Evolutionary conservation across 176 grass and related monocot species (phyloP), one percentile per base, ranked within the genome.

Genomic region (Poa pratensis): DNA sequence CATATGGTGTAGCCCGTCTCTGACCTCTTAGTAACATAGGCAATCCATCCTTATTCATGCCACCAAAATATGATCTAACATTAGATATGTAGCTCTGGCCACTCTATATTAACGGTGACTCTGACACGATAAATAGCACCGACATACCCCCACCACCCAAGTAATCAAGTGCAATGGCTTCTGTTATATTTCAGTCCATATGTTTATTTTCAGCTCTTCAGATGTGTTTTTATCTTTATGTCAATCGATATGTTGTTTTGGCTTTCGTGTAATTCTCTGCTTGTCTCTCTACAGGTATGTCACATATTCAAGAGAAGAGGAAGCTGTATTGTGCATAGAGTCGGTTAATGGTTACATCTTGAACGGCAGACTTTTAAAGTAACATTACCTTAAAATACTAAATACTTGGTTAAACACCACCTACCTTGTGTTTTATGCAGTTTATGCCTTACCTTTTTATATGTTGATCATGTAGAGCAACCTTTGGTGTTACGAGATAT

Each of bases 401-500:
- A 73, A 37, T 84, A 65, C 23, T 40, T 30, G 55, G 53, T 63
- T 85, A 62, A 76, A 51, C 50, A 59, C 42, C 16, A 17, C 34
- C 17, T 26, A 82, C 73, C 24, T 68, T 77, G 19, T 32, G 14
- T 59, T 64, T 46, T 82, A 18, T 75, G 11, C 3, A 49, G 39
- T 23, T 5, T 77, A 45, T 69, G 52, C 3, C 54, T 90, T 73
- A 79, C 10, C 48, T 80, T 64, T 86, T 54, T 67, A 85, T 82
- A 23, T 88, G 45, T 35, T 82, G 66, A 54, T 78, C 80, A 65
- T 82, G 58, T 86, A 94, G 92, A 78, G 92, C 92, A 73, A 91
- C 86, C 26, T 91, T 94, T 62, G 92, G 92, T 43, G 89, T 88
- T 81, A 94, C 92, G 68, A 86, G 92, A 89, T 94, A 94, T 80